Conservation (phyloP, 139 green algal species). For the Micractinium conductrix region DNA sequence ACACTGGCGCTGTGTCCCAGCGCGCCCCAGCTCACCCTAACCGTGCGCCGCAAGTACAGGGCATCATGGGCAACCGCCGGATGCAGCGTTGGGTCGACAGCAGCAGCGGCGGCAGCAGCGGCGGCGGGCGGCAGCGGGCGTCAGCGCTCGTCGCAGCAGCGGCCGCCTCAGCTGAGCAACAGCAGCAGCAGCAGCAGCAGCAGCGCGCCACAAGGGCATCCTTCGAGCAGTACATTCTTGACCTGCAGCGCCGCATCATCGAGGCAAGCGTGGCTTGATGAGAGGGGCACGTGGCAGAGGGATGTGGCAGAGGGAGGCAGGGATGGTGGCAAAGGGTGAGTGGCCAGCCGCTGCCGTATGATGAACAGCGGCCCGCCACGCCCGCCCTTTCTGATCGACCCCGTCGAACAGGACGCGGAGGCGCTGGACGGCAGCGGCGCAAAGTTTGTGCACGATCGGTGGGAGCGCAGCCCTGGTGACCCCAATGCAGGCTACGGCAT, state of each 20-base stretch:
- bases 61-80: no score
- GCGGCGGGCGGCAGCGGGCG: neutral
- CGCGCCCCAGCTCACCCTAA: no score
- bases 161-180: neutral
- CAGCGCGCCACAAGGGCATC: neutral
- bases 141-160: neutral
- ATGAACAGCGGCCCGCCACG: neutral
- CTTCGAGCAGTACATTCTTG: slow-evolving; percentile 61
- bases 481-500: slow-evolving; percentile 85
- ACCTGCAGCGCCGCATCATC: slow-evolving; percentile 60
- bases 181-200: neutral
- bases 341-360: no score
- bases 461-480: slow-evolving; percentile 52
- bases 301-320: no score
- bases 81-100: neutral
- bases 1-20: no score
- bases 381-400: neutral
- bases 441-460: slow-evolving; percentile 67
- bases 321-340: no score
- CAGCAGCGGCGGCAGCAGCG: neutral
- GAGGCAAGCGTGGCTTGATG: no score
- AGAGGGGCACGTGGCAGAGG: no score
- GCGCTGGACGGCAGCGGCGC: slow-evolving; percentile 66
- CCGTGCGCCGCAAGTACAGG: no score
- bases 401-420: slow-evolving; percentile 37